Base-by-base conservation (phyloP, 2,329 filamentous ascomycete species). In the Trematosphaeria pertusa region DNA sequence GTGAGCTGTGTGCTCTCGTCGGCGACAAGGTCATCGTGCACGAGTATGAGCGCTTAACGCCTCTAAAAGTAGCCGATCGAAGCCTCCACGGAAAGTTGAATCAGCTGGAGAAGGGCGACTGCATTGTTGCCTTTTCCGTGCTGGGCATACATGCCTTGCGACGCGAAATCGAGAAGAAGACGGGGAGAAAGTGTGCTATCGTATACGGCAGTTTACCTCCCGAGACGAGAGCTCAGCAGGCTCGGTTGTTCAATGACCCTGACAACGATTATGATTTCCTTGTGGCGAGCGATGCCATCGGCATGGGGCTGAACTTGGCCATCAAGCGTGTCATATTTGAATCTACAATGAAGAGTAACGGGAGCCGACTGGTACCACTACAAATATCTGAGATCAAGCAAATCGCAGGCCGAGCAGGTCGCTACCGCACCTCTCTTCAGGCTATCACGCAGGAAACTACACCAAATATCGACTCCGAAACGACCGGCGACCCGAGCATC, bases 251-350 rank as follows among this genome's bases (percentile, higher is more conserved):
- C 79, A 99, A 99, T 65, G 89, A 97, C 54, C 92, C 91, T 0
- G 74, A 96, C 66, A 99, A 95, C 67, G 92, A 97, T 49, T 99
- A 97, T 67, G 94, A 99, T 68, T 95, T 86, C 59, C 78, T 99
- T 5, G 92, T 94, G 19, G 94, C 95, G 7, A 97, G 91, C 60
- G 91, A 97, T 73, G 94, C 94, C 36, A 93, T 99, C 52, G 94
- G 94, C 28, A 97, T 99, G 93, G 94, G 95, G 1, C 77, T 99
- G 17, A 99, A 99, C 64, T 74, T 99, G 69, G 91, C 81, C 56
- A 91, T 97, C 68, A 94, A 91, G 67, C 88, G 95, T 19, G 83
- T 99, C 50, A 83, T 99, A 43, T 94, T 99, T 56, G 90, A 96
- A 63, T 80, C 87, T 0, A 81, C 86, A 2, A 75, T 79, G 49